Base-by-base conservation (phyloP, 805 yeast species). In the Myxozyma nipponensis region DNA sequence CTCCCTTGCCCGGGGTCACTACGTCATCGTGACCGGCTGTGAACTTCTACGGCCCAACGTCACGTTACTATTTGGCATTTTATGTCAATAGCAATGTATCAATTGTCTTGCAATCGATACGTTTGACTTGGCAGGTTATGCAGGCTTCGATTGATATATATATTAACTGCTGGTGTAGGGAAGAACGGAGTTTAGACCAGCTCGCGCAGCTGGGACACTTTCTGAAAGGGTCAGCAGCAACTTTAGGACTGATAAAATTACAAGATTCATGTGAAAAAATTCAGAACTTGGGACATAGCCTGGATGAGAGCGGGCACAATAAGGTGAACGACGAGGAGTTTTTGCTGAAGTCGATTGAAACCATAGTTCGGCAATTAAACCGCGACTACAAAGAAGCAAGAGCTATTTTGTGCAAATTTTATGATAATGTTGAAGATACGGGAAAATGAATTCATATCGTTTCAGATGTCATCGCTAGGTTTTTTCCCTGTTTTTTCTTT, bases 151-250 rank as follows among this genome's bases (percentile, higher is more conserved):
- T 18, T 35, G 6, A 13, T 18, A 6, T 35, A 6, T 35, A 7
- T 35, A 7, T 35, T 35, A 7, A 6, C 15, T 10, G 17, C 21
- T 35, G 15, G 4, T 22, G 3, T 36, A 52, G 49, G 30, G 62
- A 50, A 4, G 63, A 63, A 21, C 56, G 55, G 24, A 68, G 72
- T 59, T 73, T 89, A 52, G 75, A 72, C 36, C 74, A 80, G 54
- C 70, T 93, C 49, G 83, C 90, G 19, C 74, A 81, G 13, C 71
- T 85, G 60, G 98, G 98, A 13, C 98, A 93, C 66, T 93, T 87
- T 64, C 74, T 93, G 49, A 93, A 93, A 66, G 98, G 98, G 41
- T 84, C 95, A 10, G 95, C 97, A 1, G 95, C 97, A 1, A 91
- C 96, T 0, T 72, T 93, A 51, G 98, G 98, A 1, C 74, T 93